Evolutionary conservation across 352 stramenopile genomes (phyloP).

Genomic region (Phytophthora pinifolia): DNA sequence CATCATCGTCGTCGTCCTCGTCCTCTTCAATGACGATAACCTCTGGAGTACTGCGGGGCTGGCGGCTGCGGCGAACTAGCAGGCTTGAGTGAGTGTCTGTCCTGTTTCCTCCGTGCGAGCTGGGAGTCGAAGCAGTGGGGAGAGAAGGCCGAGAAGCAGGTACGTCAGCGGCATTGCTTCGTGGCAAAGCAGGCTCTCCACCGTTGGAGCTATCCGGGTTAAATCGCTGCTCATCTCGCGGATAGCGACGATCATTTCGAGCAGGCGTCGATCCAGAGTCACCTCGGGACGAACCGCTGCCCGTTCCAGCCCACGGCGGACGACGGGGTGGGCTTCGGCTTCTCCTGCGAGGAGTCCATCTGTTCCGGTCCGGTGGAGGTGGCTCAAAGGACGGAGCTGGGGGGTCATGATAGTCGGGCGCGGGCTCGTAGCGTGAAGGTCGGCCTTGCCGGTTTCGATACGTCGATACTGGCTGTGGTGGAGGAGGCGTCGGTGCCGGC

Average conservation of each 20-base stretch:
- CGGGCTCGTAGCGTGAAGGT: constrained; percentile 31
- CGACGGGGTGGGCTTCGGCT: constrained; percentile 34
- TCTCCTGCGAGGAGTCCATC: constrained; percentile 14
- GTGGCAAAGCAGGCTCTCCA: not conserved
- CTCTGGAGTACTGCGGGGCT: constrained; percentile 31
- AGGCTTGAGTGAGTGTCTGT: not conserved
- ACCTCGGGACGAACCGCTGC: constrained; percentile 2
- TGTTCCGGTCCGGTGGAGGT: constrained; percentile 16
- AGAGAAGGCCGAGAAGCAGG: not conserved
- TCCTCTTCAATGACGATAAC: constrained; percentile 78
- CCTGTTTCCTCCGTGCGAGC: not conserved
- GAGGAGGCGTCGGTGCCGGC: not conserved
- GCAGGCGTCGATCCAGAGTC: constrained; percentile 5
- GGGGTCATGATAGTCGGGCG: constrained; percentile 10
- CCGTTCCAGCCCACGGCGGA: not conserved
- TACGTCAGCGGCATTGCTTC: constrained; percentile 4
- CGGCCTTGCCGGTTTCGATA: constrained; percentile 18
- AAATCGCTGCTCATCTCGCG: constrained; percentile 2
- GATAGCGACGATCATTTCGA: constrained; percentile 8
- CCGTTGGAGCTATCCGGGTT: constrained; percentile 8
- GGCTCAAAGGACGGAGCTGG: constrained; percentile 12
- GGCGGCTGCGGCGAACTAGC: constrained; percentile 31
- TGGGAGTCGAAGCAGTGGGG: constrained; percentile 2
- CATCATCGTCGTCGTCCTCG: constrained; percentile 33
- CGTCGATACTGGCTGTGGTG: not conserved